Evolutionary conservation across 2,329 filamentous ascomycete genomes (phyloP), one percentile per base, ranked within the genome.

Genomic region (Aspergillus novofumigatus): DNA sequence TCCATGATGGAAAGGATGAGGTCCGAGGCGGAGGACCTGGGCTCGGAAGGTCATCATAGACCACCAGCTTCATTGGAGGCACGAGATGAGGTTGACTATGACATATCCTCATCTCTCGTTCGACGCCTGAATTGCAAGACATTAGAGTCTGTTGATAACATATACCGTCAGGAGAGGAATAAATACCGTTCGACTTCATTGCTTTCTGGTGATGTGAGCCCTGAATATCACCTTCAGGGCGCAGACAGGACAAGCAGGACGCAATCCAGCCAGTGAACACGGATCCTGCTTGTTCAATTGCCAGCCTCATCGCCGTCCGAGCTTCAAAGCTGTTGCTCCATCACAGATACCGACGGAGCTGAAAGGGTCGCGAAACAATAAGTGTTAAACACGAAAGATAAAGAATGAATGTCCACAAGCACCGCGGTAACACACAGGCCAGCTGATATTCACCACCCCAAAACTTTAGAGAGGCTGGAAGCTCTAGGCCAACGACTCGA

Each of bases 1-100:
- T 59, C 73, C 73, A 77, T 41, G 73, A 70, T 14, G 74, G 72
- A n/a, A 75, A 57, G 26, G 72, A 72, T 26, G 69, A 71, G n/a
- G 71, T 62, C 17, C 65, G 65, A 42, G 69, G 65, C 49, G 66
- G 62, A 7, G 69, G 57, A 52, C 60, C 63, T 42, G 71, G 71
- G 35, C 68, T 69, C 17, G 75, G 75, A 23, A 75, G 67, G 53
- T 75, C 69, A 64, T 77, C 72, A 59, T 75, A 75, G 53, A 77
- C 68, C 44, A 68, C 69, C 59, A 78, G 66, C 62, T 75, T 77
- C 76, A 78, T 79, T 6, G 77, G 77, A 26, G 76, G 72, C 49
- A 79, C 72, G 45, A 77, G 72, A 63, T 75, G 73, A 58, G 78
- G 78, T 63, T 80, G 77, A 54, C 73, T 70, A 56, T 76, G 71